Percentiles rank a stretch among this genome's conserved stretches.
Evolutionary conservation across 352 stramenopile genomes (phyloP).

Genomic region (Aphanomyces cochlioides): DNA sequence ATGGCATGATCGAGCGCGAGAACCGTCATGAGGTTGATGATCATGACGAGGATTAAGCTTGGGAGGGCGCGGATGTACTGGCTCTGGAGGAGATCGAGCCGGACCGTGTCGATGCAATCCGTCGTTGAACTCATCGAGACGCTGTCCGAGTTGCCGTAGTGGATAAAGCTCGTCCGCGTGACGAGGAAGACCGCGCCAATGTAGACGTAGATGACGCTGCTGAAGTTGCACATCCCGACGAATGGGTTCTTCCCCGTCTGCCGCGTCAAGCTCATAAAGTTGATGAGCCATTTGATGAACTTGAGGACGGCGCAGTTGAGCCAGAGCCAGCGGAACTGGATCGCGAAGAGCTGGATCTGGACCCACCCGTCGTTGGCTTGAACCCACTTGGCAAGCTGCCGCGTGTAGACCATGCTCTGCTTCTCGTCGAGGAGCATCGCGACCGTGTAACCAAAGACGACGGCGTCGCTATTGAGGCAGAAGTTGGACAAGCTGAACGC

Average conservation of each 20-base stretch:
- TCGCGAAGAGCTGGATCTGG: background rate
- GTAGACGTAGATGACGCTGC: constrained; percentile 9
- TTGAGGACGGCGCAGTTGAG: constrained; percentile 22
- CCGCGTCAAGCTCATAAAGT: background rate
- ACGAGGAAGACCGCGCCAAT: background rate
- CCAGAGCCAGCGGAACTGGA: constrained; percentile 11
- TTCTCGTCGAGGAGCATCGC: constrained; percentile 11
- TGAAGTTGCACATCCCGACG: constrained; percentile 13
- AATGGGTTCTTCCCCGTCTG: background rate
- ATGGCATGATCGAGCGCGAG: background rate
- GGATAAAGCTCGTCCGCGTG: background rate
- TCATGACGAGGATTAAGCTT: background rate
- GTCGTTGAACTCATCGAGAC: background rate
- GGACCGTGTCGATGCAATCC: constrained; percentile 4
- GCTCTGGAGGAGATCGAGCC: constrained; percentile 3
- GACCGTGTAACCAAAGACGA: constrained; percentile 14
- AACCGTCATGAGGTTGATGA: background rate
- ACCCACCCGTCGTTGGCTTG: background rate
- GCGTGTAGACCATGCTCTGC: background rate
- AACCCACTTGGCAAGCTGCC: background rate
- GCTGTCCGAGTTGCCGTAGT: constrained; percentile 3
- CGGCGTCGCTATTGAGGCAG: constrained; percentile 19
- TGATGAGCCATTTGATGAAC: background rate
- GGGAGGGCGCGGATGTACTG: background rate
- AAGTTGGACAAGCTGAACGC: constrained; percentile 13